Evolutionary conservation across 83 land plant genomes (phyloP), one percentile per base, ranked within the genome.

Genomic region (Thuja plicata): DNA sequence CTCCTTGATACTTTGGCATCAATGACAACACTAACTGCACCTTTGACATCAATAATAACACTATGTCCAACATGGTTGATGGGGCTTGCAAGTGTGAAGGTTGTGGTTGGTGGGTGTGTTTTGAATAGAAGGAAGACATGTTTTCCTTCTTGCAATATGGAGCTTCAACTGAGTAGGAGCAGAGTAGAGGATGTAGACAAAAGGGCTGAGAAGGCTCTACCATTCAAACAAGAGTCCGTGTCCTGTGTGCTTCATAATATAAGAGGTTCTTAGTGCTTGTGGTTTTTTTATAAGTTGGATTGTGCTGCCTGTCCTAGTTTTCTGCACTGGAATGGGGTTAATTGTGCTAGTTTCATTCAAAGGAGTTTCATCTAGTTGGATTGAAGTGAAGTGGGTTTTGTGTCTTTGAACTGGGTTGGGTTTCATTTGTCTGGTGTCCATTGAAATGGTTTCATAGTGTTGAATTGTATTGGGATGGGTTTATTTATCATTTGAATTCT

Each of bases 201-300:
- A 8, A 0, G 50, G 10, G 9, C 50, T 46, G 0, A 46, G 8
- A 46, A 46, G 50, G 9, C 50, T 46, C 50, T 8, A 8, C 30
- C 45, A 87, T 84, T 90, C 10, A 92, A 92, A 76, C 92, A 90
- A 45, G 92, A 92, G 43, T 88, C 90, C 78, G 88, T 92, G 93
- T 88, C 93, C 12, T 92, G 90, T 30, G 93, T 92, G 6, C 90
- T 92, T 46, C 91, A 92, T 27, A 90, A 92, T 30, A 92, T 92
- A 0, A 71, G 93, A 90, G 92, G 93, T 89, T 52, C 78, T 88
- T 10, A 37, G 16, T 34, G 24, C 38, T 35, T 80, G 8, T 38
- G 74, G 9, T 41, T 70, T 40, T 46, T 40, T 73, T 24, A 7
- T 38, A 17, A 54, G 24, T 24, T 27, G 57, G 43, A 10, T 54